Percentiles rank a stretch among this genome's conserved stretches.
Conservation (phyloP, 2,329 filamentous ascomycete genomes). For the Aspergillus aculeatinus region DNA sequence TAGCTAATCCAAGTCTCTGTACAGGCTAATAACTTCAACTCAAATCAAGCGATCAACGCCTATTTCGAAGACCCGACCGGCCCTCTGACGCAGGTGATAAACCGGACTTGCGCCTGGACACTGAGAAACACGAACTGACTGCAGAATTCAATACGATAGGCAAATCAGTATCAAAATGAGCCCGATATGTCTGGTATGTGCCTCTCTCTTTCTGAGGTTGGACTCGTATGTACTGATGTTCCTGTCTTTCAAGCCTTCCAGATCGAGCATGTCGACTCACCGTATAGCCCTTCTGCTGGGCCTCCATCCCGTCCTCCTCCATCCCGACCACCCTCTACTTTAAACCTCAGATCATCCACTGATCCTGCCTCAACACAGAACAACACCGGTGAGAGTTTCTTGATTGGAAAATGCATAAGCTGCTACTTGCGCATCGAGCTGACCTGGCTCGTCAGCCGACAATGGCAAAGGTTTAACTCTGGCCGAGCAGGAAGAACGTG, state of each 20-base stretch:
- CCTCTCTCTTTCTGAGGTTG: neutral
- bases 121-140: conserved; percentile 8
- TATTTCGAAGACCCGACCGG: conserved; percentile 48
- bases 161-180: conserved; percentile 25
- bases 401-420: neutral
- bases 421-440: conserved; percentile 12
- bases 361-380: conserved; percentile 29
- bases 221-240: conserved; percentile 1
- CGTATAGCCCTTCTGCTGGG: conserved; percentile 23
- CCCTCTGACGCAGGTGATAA: conserved; percentile 32
- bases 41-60: conserved; percentile 48
- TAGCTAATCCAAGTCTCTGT: conserved; percentile 14
- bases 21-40: conserved; percentile 47
- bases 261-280: conserved; percentile 38
- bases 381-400: conserved; percentile 27
- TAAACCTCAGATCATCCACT: conserved; percentile 34
- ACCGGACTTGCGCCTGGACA: neutral
- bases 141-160: conserved; percentile 16
- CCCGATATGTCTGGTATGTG: conserved; percentile 28
- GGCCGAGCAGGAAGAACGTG: conserved; percentile 46
- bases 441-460: conserved; percentile 19
- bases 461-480: conserved; percentile 36
- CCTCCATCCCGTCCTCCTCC: conserved; percentile 39
- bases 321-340: conserved; percentile 49
- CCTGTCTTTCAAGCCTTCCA: conserved; percentile 33